Percentiles rank a stretch among this genome's conserved stretches.
phyloP scores from a whole-genome alignment of 2,329 filamentous ascomycete genomes.

The Alternaria postmessia region DNA sequence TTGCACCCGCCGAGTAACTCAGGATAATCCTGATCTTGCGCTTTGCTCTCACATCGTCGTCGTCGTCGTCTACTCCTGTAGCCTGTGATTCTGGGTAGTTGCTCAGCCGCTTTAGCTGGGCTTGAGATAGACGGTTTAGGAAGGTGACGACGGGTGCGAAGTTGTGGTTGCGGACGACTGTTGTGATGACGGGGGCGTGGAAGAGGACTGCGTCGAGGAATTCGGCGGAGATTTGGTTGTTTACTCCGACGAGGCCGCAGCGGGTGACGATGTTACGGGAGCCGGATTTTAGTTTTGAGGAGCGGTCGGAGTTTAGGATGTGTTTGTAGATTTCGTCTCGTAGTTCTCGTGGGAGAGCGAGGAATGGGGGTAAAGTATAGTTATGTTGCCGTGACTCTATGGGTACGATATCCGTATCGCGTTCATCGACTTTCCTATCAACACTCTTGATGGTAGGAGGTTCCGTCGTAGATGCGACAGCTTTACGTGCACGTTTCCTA shows the following conservation, averaged over 20 bases:
- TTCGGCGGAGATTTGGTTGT: conserved; percentile 21
- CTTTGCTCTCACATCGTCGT: background rate
- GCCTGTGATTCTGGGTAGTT: background rate
- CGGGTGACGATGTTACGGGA: conserved; percentile 16
- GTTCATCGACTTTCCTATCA: background rate
- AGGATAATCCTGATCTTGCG: conserved; percentile 14
- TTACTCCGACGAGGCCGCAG: conserved; percentile 20
- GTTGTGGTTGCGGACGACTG: conserved; percentile 28
- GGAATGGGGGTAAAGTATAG: conserved; percentile 8
- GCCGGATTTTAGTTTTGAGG: conserved; percentile 9
- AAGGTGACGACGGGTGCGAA: conserved; percentile 28
- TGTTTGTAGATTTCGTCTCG: conserved; percentile 29
- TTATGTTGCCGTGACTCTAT: background rate
- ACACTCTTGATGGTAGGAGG: background rate
- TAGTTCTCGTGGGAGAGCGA: conserved; percentile 26
- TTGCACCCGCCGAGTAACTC: conserved; percentile 10
- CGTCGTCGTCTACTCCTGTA: background rate
- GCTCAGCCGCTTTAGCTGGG: conserved; percentile 13
- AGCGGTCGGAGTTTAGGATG: conserved; percentile 9
- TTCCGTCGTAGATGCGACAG: background rate
- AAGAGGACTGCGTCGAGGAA: conserved; percentile 25
- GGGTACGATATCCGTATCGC: background rate
- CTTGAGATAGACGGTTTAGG: conserved; percentile 22
- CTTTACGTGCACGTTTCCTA: conserved; percentile 7
- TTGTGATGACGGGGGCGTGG: conserved; percentile 18